These are phyloP conservation scores for Turnera subulata DNA, from an alignment of 345 rosid species.

Conservation along the genomic window DNA sequence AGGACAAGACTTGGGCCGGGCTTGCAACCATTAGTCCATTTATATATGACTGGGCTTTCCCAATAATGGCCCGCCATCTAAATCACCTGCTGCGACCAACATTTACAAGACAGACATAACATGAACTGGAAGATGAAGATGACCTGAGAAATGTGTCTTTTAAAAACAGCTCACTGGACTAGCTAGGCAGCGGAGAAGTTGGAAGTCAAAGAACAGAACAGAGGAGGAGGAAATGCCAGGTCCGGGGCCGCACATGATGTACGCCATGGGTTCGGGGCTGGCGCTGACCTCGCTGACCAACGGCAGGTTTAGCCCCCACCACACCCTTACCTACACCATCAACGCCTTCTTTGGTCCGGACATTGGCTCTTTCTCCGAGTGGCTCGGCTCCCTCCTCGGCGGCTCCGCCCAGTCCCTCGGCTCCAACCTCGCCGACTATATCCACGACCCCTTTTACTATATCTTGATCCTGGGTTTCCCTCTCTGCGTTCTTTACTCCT, in stretches of 20 bases:
- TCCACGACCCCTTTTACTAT: slow-evolving; percentile 60
- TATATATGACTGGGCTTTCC: too few species aligned
- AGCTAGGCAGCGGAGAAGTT: too few species aligned
- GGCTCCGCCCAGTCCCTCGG: slow-evolving; percentile 20
- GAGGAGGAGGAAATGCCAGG: slow-evolving; percentile 46
- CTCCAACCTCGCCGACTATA: slow-evolving; percentile 36
- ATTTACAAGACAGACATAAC: too few species aligned
- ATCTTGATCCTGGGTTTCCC: slow-evolving; percentile 52
- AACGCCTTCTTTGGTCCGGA: slow-evolving; percentile 81
- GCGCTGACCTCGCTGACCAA: slow-evolving; percentile 41
- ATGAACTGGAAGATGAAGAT: too few species aligned
- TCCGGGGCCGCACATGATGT: slow-evolving; percentile 70
- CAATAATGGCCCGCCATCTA: too few species aligned
- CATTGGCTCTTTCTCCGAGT: slow-evolving; percentile 66
- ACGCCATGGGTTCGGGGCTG: slow-evolving; percentile 58
- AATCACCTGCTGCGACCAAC: too few species aligned
- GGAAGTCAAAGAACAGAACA: too few species aligned
- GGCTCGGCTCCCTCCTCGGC: slow-evolving; percentile 46
- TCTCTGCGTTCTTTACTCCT: slow-evolving; percentile 42
- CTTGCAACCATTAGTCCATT: too few species aligned
- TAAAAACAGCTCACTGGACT: too few species aligned
- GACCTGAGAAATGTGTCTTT: too few species aligned
- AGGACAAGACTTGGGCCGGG: too few species aligned
- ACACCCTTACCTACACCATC: slow-evolving; percentile 48
- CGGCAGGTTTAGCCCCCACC: slow-evolving; percentile 59